Percentiles rank a stretch among this genome's conserved stretches.
These are phyloP conservation scores for Cladophialophora exuberans DNA, from an alignment of 2,329 filamentous ascomycete genomes.

Conservation along the genomic window DNA sequence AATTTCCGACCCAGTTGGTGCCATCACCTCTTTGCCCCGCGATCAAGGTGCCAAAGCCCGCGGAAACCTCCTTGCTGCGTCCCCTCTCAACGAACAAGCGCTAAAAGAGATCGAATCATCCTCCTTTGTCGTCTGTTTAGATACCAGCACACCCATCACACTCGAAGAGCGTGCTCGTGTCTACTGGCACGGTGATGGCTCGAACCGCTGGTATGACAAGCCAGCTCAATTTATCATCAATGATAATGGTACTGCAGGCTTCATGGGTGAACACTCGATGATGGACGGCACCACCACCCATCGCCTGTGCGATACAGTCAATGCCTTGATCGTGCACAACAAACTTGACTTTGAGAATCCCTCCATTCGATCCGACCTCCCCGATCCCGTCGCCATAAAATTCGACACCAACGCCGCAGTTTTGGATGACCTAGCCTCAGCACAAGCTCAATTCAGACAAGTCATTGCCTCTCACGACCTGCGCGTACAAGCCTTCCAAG, in stretches of 20 bases:
- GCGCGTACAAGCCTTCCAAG: constrained; percentile 92
- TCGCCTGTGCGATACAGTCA: constrained; percentile 91
- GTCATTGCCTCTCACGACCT: constrained; percentile 89
- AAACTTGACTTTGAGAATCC: constrained; percentile 88
- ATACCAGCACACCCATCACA: constrained; percentile 87
- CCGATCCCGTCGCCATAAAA: constrained; percentile 75
- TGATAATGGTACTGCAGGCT: constrained; percentile 95
- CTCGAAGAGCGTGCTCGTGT: constrained; percentile 92
- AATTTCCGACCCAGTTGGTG: constrained; percentile 74
- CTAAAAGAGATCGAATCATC: constrained; percentile 84
- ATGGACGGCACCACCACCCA: constrained; percentile 99
- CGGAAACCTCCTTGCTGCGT: constrained; percentile 73
- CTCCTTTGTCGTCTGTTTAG: constrained; percentile 89
- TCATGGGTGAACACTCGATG: constrained; percentile 99
- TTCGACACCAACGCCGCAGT: constrained; percentile 79
- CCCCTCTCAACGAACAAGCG: constrained; percentile 74
- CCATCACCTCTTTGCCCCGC: constrained; percentile 87
- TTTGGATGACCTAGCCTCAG: constrained; percentile 75
- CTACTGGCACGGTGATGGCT: constrained; percentile 98
- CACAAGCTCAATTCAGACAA: constrained; percentile 75
- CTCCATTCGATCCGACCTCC: constrained; percentile 75
- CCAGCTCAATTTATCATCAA: constrained; percentile 97
- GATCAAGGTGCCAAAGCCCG: constrained; percentile 90
- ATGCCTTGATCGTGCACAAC: constrained; percentile 89
- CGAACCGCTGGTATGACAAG: constrained; percentile 98